These are phyloP conservation scores for Tylopilus vinaceipallidus DNA, from an alignment of 768 basidiomycete genomes.

Conservation along the genomic window DNA sequence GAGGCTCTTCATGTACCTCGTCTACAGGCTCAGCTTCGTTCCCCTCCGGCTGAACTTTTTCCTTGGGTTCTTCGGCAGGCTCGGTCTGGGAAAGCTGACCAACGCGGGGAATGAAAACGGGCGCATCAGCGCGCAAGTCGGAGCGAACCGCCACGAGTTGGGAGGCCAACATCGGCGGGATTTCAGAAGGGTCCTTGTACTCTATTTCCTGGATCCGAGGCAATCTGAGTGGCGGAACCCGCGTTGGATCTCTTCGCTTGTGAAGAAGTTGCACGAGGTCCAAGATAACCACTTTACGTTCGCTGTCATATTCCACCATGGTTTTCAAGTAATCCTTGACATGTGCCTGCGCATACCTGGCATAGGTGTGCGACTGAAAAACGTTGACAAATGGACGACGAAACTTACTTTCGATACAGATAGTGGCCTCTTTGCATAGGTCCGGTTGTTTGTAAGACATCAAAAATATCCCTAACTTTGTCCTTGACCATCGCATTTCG, in stretches of 20 bases:
- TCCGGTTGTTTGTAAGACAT: conserved; percentile 2
- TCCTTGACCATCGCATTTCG: neutral
- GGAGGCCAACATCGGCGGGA: conserved; percentile 29
- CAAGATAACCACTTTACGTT: conserved; percentile 6
- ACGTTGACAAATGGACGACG: neutral
- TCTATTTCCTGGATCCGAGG: conserved; percentile 30
- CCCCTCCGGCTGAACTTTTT: neutral
- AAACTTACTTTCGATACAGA: conserved; percentile 10
- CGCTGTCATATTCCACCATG: conserved; percentile 12
- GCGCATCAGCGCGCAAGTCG: conserved; percentile 14
- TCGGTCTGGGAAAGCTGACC: neutral
- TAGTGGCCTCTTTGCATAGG: neutral
- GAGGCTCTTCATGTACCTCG: conserved; percentile 12
- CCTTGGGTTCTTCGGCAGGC: neutral
- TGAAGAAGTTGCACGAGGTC: conserved; percentile 29
- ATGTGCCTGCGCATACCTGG: neutral
- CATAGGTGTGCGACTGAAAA: neutral
- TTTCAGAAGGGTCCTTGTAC: conserved; percentile 29
- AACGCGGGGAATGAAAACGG: conserved; percentile 16
- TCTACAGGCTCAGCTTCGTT: neutral
- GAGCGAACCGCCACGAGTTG: conserved; percentile 13
- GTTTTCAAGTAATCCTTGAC: conserved; percentile 10
- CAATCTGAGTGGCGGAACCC: neutral
- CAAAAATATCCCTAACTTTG: conserved; percentile 10
- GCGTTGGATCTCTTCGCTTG: neutral